These are phyloP conservation scores for Wickerhamomyces chaumierensis DNA, from an alignment of 805 yeast species.

Conservation along the genomic window DNA sequence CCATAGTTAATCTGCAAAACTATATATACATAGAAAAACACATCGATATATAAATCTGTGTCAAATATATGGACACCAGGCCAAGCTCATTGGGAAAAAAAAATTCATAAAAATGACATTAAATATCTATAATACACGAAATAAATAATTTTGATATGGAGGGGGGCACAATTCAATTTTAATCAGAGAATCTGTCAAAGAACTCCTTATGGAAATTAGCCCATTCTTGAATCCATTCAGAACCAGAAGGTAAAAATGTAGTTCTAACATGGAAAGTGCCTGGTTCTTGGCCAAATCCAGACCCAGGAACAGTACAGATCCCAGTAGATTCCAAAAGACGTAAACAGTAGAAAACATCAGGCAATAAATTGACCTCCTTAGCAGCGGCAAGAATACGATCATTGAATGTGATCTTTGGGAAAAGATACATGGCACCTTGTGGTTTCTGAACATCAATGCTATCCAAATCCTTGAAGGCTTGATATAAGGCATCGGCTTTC, in stretches of 20 bases:
- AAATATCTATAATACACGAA: no score
- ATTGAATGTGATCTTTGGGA: slow-evolving; percentile 67
- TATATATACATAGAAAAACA: no score
- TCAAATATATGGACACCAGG: no score
- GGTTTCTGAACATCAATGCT: slow-evolving; percentile 84
- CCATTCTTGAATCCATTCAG: slow-evolving; percentile 79
- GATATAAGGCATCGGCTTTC: slow-evolving; percentile 55
- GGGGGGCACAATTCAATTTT: no score
- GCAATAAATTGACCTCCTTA: slow-evolving; percentile 36
- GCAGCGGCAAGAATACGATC: slow-evolving; percentile 56
- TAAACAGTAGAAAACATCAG: slow-evolving; percentile 86
- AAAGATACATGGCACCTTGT: slow-evolving; percentile 95
- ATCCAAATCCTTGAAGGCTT: slow-evolving; percentile 66
- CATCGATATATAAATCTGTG: no score
- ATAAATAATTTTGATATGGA: no score
- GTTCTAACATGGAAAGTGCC: slow-evolving; percentile 92
- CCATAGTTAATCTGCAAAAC: no score
- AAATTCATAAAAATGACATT: no score
- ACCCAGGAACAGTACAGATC: slow-evolving; percentile 94
- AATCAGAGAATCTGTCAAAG: slow-evolving; percentile 21
- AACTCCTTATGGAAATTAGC: slow-evolving; percentile 67
- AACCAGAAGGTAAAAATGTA: slow-evolving; percentile 92
- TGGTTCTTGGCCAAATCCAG: slow-evolving; percentile 89
- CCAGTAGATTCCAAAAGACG: slow-evolving; percentile 81
- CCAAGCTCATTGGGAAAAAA: no score